Evolutionary conservation across 2,329 filamentous ascomycete species (phyloP).

Genomic region (Myriosclerotinia scirpicola): DNA sequence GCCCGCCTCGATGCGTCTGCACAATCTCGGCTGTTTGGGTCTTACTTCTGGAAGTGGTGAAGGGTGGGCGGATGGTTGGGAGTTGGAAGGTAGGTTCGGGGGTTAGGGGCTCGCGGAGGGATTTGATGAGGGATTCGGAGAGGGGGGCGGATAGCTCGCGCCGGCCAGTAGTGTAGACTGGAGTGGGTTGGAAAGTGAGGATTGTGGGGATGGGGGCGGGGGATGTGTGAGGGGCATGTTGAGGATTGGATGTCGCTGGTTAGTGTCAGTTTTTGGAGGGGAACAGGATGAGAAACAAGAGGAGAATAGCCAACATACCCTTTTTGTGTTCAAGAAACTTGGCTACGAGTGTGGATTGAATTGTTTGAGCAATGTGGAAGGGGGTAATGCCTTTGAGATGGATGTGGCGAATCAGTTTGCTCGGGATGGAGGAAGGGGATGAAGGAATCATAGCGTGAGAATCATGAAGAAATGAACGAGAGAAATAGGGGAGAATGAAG

Average conservation of each 20-base stretch:
- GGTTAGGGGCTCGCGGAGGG: conserved; percentile 36
- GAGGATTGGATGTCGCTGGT: background rate
- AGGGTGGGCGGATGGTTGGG: background rate
- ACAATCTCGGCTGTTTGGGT: conserved; percentile 36
- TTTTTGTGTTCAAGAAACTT: conserved; percentile 61
- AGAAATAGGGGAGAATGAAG: background rate
- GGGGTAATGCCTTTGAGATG: conserved; percentile 54
- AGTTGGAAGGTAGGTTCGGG: background rate
- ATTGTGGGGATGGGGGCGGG: conserved; percentile 63
- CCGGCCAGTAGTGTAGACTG: conserved; percentile 87
- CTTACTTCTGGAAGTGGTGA: background rate
- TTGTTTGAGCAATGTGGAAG: conserved; percentile 53
- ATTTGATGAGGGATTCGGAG: conserved; percentile 46
- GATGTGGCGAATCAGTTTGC: conserved; percentile 54
- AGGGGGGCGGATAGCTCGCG: conserved; percentile 62
- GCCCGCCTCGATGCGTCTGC: conserved; percentile 67
- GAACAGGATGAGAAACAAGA: conserved; percentile 26
- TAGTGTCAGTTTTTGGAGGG: conserved; percentile 44
- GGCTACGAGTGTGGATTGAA: conserved; percentile 58
- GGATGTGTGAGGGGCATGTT: conserved; percentile 6
- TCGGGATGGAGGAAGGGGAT: conserved; percentile 5
- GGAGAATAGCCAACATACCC: conserved; percentile 35
- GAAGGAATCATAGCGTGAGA: background rate
- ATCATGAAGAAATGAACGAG: background rate
- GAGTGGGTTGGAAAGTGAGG: conserved; percentile 77